phyloP scores from a whole-genome alignment of 176 grass and related monocot species.

The Cenchrus purpureus region DNA sequence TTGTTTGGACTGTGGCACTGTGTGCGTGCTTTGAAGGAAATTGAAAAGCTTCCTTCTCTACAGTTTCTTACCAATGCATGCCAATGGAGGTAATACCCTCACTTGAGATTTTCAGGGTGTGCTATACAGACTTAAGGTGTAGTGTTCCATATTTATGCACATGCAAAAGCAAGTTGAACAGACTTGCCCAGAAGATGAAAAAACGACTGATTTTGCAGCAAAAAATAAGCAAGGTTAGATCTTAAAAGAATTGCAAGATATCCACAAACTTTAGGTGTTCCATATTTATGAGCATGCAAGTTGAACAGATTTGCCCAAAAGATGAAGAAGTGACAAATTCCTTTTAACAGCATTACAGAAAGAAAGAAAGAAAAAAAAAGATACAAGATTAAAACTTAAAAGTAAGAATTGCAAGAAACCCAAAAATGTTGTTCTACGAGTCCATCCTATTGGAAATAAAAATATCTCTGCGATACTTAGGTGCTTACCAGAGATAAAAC shows the following conservation, averaged over 20 bases:
- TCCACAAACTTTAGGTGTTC: background rate
- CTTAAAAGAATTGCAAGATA: too few species aligned
- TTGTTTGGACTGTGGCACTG: background rate
- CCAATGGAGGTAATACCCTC: conserved; percentile 19
- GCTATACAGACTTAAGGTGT: background rate
- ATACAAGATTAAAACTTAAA: background rate
- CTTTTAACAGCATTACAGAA: conserved; percentile 1
- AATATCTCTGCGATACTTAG: conserved; percentile 24
- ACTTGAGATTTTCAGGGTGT: conserved; percentile 3
- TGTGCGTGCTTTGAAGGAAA: background rate
- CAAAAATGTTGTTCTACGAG: conserved; percentile 9
- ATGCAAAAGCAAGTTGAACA: conserved; percentile 23
- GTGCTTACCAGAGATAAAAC: conserved; percentile 93
- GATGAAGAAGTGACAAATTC: conserved; percentile 16
- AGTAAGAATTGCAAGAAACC: conserved; percentile 8
- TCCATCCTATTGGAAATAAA: conserved; percentile 24
- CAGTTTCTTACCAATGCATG: background rate
- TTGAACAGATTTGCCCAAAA: conserved; percentile 6
- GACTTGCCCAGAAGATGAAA: conserved; percentile 21
- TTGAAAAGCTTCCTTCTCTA: background rate
- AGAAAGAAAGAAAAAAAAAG: background rate
- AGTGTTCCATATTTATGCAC: background rate
- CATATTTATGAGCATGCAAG: conserved; percentile 1
- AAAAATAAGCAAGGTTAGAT: too few species aligned
- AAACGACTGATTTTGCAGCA: background rate